A percentile compares a stretch with the other conserved stretches of the same genome.
phyloP scores from a whole-genome alignment of 441 rosid genomes.

The Brassica hybrid region DNA sequence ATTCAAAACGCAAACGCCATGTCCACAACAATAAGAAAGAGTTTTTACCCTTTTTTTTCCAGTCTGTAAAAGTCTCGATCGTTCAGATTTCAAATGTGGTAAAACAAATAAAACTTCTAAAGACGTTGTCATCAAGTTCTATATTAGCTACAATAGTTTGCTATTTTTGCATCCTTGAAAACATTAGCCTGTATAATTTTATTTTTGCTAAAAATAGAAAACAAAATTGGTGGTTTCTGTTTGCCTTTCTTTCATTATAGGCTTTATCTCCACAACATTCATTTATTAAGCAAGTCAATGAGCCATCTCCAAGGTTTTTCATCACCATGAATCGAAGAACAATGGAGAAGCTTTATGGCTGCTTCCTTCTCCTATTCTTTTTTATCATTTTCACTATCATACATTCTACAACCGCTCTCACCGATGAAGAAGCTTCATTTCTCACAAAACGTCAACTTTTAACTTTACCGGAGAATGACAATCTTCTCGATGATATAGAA shows the following conservation, averaged over 20 bases:
- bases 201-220: slow-evolving; percentile 23
- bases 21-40: slow-evolving; percentile 10
- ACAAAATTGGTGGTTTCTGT: slow-evolving; percentile 39
- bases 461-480: slow-evolving; percentile 28
- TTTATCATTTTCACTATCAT: slow-evolving; percentile 30
- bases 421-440: slow-evolving; percentile 55
- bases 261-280: slow-evolving; percentile 23
- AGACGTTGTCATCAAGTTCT: slow-evolving; percentile 19
- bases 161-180: slow-evolving; percentile 1
- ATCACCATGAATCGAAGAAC: slow-evolving; percentile 45
- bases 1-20: slow-evolving; percentile 11
- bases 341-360: slow-evolving; percentile 55
- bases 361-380: slow-evolving; percentile 47
- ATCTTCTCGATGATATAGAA: slow-evolving; percentile 46
- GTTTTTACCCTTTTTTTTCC: neutral
- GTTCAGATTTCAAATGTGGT: slow-evolving; percentile 9
- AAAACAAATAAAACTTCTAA: slow-evolving; percentile 26
- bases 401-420: slow-evolving; percentile 45
- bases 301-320: slow-evolving; percentile 52
- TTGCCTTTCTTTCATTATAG: slow-evolving; percentile 32
- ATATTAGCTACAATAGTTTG: neutral
- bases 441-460: slow-evolving; percentile 69
- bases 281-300: slow-evolving; percentile 39
- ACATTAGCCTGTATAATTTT: slow-evolving; percentile 16
- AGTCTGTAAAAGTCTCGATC: neutral